Evolutionary conservation across 2,329 filamentous ascomycete species (phyloP).

Genomic region (Eutypella sp.): DNA sequence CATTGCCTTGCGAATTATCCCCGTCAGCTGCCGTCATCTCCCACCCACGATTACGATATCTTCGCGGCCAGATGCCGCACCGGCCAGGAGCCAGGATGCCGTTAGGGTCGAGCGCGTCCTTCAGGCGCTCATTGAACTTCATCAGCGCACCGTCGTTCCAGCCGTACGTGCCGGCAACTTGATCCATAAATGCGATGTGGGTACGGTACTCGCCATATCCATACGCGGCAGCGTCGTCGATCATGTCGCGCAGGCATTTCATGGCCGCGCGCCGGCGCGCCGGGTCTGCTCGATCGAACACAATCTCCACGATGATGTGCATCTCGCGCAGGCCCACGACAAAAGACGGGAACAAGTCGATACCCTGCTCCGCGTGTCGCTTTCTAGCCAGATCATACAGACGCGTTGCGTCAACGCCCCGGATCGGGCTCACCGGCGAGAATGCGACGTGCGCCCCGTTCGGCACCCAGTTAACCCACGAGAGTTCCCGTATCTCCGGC

Average conservation of each 20-base stretch:
- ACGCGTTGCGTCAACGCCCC: slow-evolving; percentile 33
- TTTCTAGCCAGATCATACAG: slow-evolving; percentile 31
- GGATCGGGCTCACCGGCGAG: slow-evolving; percentile 40
- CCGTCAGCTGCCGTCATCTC: slow-evolving; percentile 30
- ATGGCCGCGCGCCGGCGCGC: slow-evolving; percentile 19
- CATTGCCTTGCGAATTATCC: slow-evolving; percentile 25
- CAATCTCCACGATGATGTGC: slow-evolving; percentile 33
- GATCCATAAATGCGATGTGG: slow-evolving; percentile 40
- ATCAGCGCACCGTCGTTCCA: slow-evolving; percentile 36
- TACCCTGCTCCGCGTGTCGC: slow-evolving; percentile 28
- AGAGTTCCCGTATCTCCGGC: slow-evolving; percentile 35
- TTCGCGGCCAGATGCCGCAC: slow-evolving; percentile 27
- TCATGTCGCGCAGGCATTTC: slow-evolving; percentile 24
- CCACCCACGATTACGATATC: slow-evolving; percentile 30
- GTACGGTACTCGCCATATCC: slow-evolving; percentile 41
- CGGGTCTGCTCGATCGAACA: slow-evolving; percentile 24
- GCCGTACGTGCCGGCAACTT: slow-evolving; percentile 37
- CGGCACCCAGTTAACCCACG: slow-evolving; percentile 36
- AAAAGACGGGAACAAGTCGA: slow-evolving; percentile 37
- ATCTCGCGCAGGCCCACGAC: slow-evolving; percentile 39
- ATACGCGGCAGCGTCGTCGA: slow-evolving; percentile 32
- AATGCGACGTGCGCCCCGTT: slow-evolving; percentile 40
- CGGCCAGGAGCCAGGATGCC: slow-evolving; percentile 28
- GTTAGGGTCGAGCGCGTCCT: slow-evolving; percentile 37
- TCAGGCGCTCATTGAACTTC: slow-evolving; percentile 36